Conservation (phyloP, 202 grass and related monocot species). For the Cymbopogon flexuosus region DNA sequence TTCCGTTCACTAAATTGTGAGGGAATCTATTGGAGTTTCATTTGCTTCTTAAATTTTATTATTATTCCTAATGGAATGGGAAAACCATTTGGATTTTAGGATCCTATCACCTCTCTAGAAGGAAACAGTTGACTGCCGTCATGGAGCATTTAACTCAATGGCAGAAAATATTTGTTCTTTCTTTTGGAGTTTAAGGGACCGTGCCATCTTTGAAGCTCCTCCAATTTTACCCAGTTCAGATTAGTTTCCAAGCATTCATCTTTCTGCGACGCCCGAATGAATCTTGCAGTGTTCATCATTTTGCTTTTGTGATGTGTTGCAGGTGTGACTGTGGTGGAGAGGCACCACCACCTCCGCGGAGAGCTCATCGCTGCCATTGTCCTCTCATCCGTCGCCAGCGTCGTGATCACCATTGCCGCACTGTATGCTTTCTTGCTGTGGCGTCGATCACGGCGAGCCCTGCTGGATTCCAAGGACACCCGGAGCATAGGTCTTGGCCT, state of each 20-base stretch:
- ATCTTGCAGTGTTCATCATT: neutral
- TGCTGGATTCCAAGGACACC: conserved; percentile 39
- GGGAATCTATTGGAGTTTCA: neutral
- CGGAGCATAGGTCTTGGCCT: conserved; percentile 53
- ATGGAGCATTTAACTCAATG: neutral
- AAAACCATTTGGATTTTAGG: neutral
- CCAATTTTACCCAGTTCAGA: neutral
- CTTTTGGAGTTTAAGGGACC: neutral
- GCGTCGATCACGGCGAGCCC: conserved; percentile 39
- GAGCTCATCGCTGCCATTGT: conserved; percentile 53
- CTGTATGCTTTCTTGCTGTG: conserved; percentile 53
- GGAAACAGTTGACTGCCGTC: neutral
- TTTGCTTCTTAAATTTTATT: neutral
- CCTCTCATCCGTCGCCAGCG: conserved; percentile 49
- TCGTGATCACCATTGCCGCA: conserved; percentile 34
- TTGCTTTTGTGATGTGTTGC: neutral
- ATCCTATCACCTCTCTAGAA: neutral
- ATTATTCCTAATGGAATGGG: neutral
- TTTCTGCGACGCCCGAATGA: neutral
- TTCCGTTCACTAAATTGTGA: neutral
- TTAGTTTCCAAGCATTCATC: neutral
- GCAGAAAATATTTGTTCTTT: neutral
- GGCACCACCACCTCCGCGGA: conserved; percentile 40
- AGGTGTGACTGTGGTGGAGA: conserved; percentile 28
- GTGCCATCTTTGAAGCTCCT: neutral